Evolutionary conservation across 768 basidiomycete genomes (phyloP).

Genomic region (Suillus clintonianus): DNA sequence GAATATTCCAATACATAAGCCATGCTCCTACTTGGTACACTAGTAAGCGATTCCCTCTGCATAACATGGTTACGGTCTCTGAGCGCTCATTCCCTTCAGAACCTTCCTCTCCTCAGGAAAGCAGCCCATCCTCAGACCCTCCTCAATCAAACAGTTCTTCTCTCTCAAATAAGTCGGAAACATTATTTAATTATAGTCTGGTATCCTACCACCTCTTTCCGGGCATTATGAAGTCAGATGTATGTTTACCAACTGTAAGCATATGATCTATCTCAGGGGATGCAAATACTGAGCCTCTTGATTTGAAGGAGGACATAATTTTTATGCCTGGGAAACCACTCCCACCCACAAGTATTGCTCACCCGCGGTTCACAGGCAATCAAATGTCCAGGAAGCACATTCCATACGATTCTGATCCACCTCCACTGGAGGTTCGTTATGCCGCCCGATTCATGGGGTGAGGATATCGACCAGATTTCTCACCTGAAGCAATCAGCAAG

Average conservation of each 20-base stretch:
- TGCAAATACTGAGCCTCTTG: background rate
- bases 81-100: too few species aligned
- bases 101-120: too few species aligned
- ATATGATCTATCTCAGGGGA: background rate
- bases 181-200: background rate
- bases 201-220: background rate
- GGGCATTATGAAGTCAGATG: background rate
- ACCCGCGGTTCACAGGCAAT: background rate
- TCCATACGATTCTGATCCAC: background rate
- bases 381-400: background rate
- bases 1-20: too few species aligned
- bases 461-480: background rate
- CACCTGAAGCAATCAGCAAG: too few species aligned
- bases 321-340: background rate
- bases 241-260: background rate
- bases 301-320: background rate
- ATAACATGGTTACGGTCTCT: too few species aligned
- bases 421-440: background rate
- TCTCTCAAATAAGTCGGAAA: background rate
- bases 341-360: background rate
- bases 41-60: too few species aligned
- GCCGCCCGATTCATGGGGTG: background rate
- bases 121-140: background rate
- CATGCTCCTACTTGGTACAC: too few species aligned
- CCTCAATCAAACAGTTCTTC: background rate